Base-by-base conservation (phyloP, 75 land plant species). In the Ceratopteris richardii region DNA sequence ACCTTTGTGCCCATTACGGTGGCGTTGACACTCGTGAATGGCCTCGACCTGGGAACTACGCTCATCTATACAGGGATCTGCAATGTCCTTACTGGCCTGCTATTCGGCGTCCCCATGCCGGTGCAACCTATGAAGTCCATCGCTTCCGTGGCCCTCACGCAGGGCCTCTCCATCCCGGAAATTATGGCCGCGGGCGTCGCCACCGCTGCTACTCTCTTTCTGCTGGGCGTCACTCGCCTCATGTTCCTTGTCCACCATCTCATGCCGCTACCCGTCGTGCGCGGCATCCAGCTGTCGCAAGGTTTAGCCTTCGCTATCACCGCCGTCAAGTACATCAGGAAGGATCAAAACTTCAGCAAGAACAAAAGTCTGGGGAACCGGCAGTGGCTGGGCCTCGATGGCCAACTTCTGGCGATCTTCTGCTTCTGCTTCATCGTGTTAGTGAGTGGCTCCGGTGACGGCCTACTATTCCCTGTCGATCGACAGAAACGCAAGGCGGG, bases 41-140 rank as follows among this genome's bases (percentile, higher is more conserved):
- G 71, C 36, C 79, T 85, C 54, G 69, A 86, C 62, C 63, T 89
- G 24, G 95, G 95, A 31, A 82, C 86, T 13, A 84, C 91, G 14
- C 69, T 89, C 22, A 74, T 89, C 44, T 82, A 82, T 81, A 86
- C 82, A 31, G 95, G 86, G 22, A 14, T 80, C 46, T 89, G 82
- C 80, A 89, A 89, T 72, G 51, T 80, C 58, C 19, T 80, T 52
- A 85, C 95, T 33, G 90, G 95, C 25, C 44, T 61, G 31, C 19
- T 86, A 37, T 89, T 77, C 57, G 95, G 95, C 29, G 81, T 89
- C n/a, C 95, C 95, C 0, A 89, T 89, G 95, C 90, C 90, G 0
- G 95, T 89, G 31, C 95, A 89, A 66, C 95, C 95, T 20, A 89
- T 89, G 95, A 89, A 89, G 52, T 72, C 90, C 39, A 89, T 89